These are phyloP conservation scores for Bipolaris zeicola DNA, from an alignment of 2,329 filamentous ascomycete species.

Conservation along the genomic window DNA sequence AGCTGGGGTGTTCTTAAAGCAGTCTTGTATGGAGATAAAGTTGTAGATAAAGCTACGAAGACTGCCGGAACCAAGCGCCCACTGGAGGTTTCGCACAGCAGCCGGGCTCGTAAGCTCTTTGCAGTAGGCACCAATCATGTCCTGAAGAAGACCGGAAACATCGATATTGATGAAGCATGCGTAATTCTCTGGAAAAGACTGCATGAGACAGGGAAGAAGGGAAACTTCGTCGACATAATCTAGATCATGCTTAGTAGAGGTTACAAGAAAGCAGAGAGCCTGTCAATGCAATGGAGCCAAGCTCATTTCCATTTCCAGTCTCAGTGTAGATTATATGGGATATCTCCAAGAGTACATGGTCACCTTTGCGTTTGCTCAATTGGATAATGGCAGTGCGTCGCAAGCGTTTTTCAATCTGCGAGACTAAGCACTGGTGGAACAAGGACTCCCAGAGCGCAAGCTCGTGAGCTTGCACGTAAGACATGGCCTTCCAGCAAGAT, in stretches of 20 bases:
- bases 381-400: constrained; percentile 14
- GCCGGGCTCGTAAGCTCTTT: constrained; percentile 8
- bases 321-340: background rate
- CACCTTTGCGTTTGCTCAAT: constrained; percentile 4
- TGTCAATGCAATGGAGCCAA: background rate
- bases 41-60: constrained; percentile 37
- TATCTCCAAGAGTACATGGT: background rate
- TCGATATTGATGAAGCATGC: constrained; percentile 26
- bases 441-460: constrained; percentile 40
- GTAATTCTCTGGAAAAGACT: constrained; percentile 10
- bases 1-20: constrained; percentile 28
- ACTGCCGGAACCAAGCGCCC: constrained; percentile 34
- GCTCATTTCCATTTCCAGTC: background rate
- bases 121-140: constrained; percentile 37
- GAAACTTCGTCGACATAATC: constrained; percentile 12
- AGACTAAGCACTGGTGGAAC: constrained; percentile 30
- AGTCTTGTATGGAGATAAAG: constrained; percentile 42
- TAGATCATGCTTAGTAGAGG: constrained; percentile 1
- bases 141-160: constrained; percentile 26
- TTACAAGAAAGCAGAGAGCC: background rate
- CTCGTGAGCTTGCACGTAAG: constrained; percentile 35
- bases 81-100: constrained; percentile 13
- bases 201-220: constrained; percentile 20
- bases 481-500: constrained; percentile 46
- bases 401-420: constrained; percentile 24